Conservation (phyloP, 2,329 filamentous ascomycete genomes). For the Colletotrichum horii region DNA sequence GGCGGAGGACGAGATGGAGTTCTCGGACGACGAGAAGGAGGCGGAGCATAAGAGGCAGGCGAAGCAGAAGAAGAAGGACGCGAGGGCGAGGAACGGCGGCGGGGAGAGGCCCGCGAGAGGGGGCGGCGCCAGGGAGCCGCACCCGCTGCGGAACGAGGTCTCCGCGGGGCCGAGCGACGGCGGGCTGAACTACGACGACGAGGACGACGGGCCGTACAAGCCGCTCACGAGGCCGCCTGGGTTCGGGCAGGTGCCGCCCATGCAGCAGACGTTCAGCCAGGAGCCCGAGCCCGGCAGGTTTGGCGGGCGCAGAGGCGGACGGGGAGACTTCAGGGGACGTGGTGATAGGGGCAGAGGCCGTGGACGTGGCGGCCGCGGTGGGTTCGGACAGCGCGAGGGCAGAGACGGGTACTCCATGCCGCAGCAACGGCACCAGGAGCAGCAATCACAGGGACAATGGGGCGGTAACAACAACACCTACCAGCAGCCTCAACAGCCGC, state of each 20-base stretch:
- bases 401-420: conserved; percentile 47
- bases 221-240: conserved; percentile 72
- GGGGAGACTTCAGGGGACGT: conserved; percentile 46
- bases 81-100: conserved; percentile 40
- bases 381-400: conserved; percentile 39
- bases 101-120: conserved; percentile 32
- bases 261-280: conserved; percentile 50
- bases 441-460: conserved; percentile 37
- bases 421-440: conserved; percentile 13
- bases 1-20: conserved; percentile 85
- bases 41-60: conserved; percentile 75
- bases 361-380: conserved; percentile 35
- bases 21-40: conserved; percentile 96
- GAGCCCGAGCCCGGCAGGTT: conserved; percentile 36
- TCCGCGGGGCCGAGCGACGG: conserved; percentile 36
- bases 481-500: conserved; percentile 17
- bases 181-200: conserved; percentile 71
- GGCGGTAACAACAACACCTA: conserved; percentile 24
- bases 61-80: conserved; percentile 69
- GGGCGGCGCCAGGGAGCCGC: conserved; percentile 38
- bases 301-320: conserved; percentile 41
- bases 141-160: conserved; percentile 45
- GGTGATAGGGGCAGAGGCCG: conserved; percentile 42
- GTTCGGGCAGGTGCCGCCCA: conserved; percentile 56
- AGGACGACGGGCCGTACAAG: conserved; percentile 73